These are phyloP conservation scores for Trichoderma koningiopsis DNA, from an alignment of 2,329 filamentous ascomycete species.

Conservation along the genomic window DNA sequence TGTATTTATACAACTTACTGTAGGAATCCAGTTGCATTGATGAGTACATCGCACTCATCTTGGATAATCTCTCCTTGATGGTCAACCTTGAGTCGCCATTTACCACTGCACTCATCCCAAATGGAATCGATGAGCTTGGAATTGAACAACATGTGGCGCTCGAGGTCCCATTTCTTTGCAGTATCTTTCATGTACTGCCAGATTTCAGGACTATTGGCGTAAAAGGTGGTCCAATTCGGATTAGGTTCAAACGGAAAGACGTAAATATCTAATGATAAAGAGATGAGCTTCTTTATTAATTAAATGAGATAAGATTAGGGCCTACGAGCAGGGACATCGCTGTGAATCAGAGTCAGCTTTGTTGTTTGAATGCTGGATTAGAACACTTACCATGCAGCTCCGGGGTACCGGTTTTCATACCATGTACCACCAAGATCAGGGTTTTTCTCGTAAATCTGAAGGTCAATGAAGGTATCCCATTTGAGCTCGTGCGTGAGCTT, in stretches of 20 bases:
- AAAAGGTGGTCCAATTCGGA: neutral
- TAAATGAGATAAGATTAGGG: no score
- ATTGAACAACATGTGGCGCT: neutral
- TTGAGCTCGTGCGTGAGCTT: neutral
- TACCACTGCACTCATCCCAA: no score
- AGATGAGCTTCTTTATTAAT: neutral
- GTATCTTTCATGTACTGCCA: slow-evolving; percentile 9
- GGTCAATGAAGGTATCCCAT: neutral
- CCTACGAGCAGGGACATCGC: no score
- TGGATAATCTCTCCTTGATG: no score
- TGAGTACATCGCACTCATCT: no score
- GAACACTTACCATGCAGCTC: no score
- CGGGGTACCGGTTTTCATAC: no score
- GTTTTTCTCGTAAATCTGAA: slow-evolving; percentile 4
- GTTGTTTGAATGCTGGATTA: no score
- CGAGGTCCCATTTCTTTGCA: neutral
- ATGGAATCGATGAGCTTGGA: neutral
- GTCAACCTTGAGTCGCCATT: no score
- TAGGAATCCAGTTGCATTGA: no score
- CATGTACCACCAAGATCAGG: neutral
- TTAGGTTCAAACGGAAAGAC: slow-evolving; percentile 1
- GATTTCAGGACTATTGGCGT: slow-evolving; percentile 3
- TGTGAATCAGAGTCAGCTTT: no score
- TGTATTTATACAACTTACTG: no score
- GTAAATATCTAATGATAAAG: neutral